Percentiles rank a stretch among this genome's conserved stretches.
Evolutionary conservation across 352 stramenopile species (phyloP).

Genomic region (Thalassiosira mediterranea): DNA sequence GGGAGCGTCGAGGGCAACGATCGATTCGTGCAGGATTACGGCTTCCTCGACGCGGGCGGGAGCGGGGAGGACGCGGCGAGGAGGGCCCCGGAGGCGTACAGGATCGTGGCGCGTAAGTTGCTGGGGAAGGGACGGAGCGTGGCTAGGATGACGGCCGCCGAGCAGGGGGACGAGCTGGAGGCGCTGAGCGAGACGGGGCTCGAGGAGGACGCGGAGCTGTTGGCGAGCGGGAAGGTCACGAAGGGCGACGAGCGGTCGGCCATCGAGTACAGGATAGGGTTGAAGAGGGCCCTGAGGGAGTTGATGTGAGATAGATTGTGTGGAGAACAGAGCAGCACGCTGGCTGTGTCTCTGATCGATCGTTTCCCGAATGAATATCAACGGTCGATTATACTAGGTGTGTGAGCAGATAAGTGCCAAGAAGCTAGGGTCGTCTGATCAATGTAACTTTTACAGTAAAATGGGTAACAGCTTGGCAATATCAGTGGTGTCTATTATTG

Average conservation of each 20-base stretch:
- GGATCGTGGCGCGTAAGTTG: conserved; percentile 65
- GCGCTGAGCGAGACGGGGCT: conserved; percentile 57
- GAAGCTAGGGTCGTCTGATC: too few relatives aligned
- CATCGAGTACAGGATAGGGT: conserved; percentile 66
- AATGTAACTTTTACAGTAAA: too few relatives aligned
- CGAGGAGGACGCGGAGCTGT: conserved; percentile 51
- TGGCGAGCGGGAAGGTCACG: conserved; percentile 30
- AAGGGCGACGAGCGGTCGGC: conserved; percentile 50
- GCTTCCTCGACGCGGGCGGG: conserved; percentile 67
- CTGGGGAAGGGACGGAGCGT: conserved; percentile 44
- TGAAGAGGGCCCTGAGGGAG: conserved; percentile 62
- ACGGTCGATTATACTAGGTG: too few relatives aligned
- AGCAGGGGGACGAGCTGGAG: conserved; percentile 54
- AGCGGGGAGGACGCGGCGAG: conserved; percentile 27
- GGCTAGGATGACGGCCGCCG: conserved; percentile 40
- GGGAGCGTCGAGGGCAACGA: conserved; percentile 70
- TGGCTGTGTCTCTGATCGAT: too few relatives aligned
- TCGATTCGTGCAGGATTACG: conserved; percentile 82
- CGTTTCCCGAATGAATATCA: too few relatives aligned
- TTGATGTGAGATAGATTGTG: neutral
- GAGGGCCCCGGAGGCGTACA: conserved; percentile 44
- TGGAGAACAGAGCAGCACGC: too few relatives aligned
- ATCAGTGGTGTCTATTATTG: too few relatives aligned
- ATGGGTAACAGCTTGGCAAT: too few relatives aligned
- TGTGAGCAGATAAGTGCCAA: too few relatives aligned